These are phyloP conservation scores for Claviceps sorghi DNA, from an alignment of 2,329 filamentous ascomycete genomes.

Conservation along the genomic window DNA sequence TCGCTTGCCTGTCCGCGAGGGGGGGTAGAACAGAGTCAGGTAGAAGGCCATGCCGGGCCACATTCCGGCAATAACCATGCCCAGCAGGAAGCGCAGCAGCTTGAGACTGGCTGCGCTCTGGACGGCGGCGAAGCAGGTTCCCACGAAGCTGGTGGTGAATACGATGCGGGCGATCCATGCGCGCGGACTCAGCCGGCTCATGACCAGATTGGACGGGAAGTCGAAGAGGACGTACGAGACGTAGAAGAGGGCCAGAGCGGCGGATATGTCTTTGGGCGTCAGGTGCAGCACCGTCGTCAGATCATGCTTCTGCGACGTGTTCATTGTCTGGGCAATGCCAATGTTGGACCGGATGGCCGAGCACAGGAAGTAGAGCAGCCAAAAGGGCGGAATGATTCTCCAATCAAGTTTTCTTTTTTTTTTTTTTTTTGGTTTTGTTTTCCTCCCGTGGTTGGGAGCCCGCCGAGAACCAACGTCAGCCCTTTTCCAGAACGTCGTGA, in stretches of 20 bases:
- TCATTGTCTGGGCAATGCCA: slow-evolving; percentile 92
- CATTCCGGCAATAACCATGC: slow-evolving; percentile 81
- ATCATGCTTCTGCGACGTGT: slow-evolving; percentile 53
- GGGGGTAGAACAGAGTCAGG: slow-evolving; percentile 80
- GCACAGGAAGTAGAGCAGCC: slow-evolving; percentile 82
- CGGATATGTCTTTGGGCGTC: slow-evolving; percentile 63
- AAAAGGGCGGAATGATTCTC: slow-evolving; percentile 58
- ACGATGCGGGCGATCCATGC: slow-evolving; percentile 91
- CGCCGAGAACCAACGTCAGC: neutral
- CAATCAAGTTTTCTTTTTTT: slow-evolving; percentile 36
- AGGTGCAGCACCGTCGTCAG: slow-evolving; percentile 57
- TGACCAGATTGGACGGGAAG: slow-evolving; percentile 73
- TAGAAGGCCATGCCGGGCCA: slow-evolving; percentile 95
- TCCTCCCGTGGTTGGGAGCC: neutral
- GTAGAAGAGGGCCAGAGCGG: slow-evolving; percentile 76
- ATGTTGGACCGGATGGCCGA: slow-evolving; percentile 87
- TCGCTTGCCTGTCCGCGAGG: slow-evolving; percentile 69
- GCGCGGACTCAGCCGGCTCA: slow-evolving; percentile 71
- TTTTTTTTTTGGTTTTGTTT: slow-evolving; percentile 17
- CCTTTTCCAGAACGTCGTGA: too few species aligned
- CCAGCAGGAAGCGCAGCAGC: slow-evolving; percentile 72
- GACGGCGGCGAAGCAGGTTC: slow-evolving; percentile 70
- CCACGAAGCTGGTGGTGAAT: slow-evolving; percentile 71
- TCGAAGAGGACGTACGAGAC: slow-evolving; percentile 87
- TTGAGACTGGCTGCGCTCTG: slow-evolving; percentile 74